A percentile compares a stretch with the other conserved stretches of the same genome.
These are phyloP conservation scores for Typha latifolia DNA, from an alignment of 176 grass and related monocot genomes.

Conservation along the genomic window DNA sequence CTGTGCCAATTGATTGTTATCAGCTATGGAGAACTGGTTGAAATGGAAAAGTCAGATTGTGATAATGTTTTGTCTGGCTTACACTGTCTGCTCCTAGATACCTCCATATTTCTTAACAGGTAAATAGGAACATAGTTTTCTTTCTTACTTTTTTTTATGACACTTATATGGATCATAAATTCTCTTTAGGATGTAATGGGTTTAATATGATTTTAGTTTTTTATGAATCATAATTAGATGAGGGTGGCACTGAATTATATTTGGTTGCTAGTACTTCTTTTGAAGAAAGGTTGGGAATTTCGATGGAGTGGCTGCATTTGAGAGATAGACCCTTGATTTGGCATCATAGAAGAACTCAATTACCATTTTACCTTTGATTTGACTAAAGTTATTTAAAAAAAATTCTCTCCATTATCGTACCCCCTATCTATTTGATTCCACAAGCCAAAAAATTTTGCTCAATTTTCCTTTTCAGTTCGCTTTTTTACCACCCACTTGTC, in stretches of 20 bases:
- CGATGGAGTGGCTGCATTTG: too few relatives aligned
- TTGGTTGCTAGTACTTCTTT: too few relatives aligned
- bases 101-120: constrained; percentile 80
- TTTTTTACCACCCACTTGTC: neutral
- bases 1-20: constrained; percentile 64
- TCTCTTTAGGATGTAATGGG: neutral
- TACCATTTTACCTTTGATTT: too few relatives aligned
- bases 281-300: too few relatives aligned
- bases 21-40: constrained; percentile 55
- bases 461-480: too few relatives aligned
- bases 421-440: too few relatives aligned
- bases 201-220: neutral
- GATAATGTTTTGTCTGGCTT: constrained; percentile 39
- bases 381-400: too few relatives aligned
- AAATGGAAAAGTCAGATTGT: constrained; percentile 22
- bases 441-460: too few relatives aligned
- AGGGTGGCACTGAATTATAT: too few relatives aligned
- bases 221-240: neutral
- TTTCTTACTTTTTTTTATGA: neutral
- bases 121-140: constrained; percentile 9
- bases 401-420: too few relatives aligned
- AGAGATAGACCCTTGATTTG: too few relatives aligned
- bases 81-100: constrained; percentile 79
- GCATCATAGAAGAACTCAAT: too few relatives aligned
- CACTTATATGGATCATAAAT: neutral